A percentile compares a stretch with the other conserved stretches of the same genome.
Conservation (phyloP, 2,329 filamentous ascomycete species). For the Diplodia mutila region DNA sequence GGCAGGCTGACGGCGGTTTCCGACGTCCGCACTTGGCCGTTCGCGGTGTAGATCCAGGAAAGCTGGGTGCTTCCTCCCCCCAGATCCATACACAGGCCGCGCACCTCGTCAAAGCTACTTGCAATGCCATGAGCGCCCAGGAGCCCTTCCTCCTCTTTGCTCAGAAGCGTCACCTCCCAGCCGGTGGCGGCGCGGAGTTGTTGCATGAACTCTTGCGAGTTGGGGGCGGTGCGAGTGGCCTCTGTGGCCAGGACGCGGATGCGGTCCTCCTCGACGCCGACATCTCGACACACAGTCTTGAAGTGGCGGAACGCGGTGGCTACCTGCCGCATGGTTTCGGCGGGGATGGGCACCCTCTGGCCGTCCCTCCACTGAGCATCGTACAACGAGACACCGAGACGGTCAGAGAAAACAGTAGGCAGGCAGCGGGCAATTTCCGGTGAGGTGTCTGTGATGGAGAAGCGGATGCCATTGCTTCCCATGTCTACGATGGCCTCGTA, state of each 20-base stretch:
- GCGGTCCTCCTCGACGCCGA: constrained; percentile 66
- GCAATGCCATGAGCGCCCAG: constrained; percentile 84
- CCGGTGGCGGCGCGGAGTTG: constrained; percentile 67
- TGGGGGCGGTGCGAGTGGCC: constrained; percentile 79
- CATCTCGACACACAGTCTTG: constrained; percentile 69
- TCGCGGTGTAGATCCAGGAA: constrained; percentile 62
- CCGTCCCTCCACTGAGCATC: constrained; percentile 66
- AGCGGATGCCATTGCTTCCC: constrained; percentile 81
- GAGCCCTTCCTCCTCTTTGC: constrained; percentile 79
- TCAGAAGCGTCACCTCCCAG: constrained; percentile 71
- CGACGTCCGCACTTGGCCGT: constrained; percentile 57
- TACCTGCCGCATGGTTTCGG: constrained; percentile 67
- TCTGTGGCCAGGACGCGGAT: constrained; percentile 84
- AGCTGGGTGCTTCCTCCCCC: constrained; percentile 76
- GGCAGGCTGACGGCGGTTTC: constrained; percentile 65
- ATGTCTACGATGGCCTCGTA: constrained; percentile 30
- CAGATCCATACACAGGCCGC: constrained; percentile 83
- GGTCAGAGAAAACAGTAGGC: constrained; percentile 75
- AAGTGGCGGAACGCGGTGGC: constrained; percentile 70
- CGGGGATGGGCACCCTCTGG: constrained; percentile 56
- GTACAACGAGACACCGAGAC: constrained; percentile 82
- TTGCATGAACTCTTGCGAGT: constrained; percentile 68
- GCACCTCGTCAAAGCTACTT: constrained; percentile 70
- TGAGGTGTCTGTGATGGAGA: constrained; percentile 83
- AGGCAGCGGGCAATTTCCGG: constrained; percentile 73